Base-by-base conservation (phyloP, 192 early-diverging fungal genomes). In the Podila epigama region DNA sequence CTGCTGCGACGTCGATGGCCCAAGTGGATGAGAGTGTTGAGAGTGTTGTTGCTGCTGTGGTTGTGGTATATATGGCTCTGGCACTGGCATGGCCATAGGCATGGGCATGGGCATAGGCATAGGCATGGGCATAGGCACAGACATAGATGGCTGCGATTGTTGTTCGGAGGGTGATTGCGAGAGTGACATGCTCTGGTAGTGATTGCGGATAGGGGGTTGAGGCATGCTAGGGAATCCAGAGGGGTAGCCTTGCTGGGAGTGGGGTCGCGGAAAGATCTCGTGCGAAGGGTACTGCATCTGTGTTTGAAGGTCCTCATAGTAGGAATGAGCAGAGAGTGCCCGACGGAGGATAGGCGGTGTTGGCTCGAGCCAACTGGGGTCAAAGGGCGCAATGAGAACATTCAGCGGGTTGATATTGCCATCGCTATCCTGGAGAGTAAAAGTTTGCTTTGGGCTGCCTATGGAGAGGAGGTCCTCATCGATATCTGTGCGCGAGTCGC, bases 341-440 rank as follows among this genome's bases (percentile, higher is more conserved):
- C 73, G 65, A 2, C 48, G 39, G 16, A 77, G 29, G 15, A 68
- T 68, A 18, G 40, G 73, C 3, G 73, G 73, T 11, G 73, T 77
- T 12, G 73, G 66, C 42, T 77, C 58, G 18, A 77, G 64, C 66
- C 66, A 77, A 25, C 48, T 68, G 2, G 73, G 73, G 58, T 77
- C 64, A 15, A 77, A 77, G 0, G 73, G 73, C 6, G 73, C 73
- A n/a, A 60, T 64, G 7, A 77, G 40, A 11, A 63, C 13, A 25
- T 68, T 68, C 31, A 77, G 61, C 4, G 40, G 65, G 34, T 77
- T 77, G 39, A 77, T 68, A 32, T 64, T 77, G 22, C 73, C 73
- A 0, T 77, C 32, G 36, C 66, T 64, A 35, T 77, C 73, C 51
- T 77, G 73, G 15, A 59, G 34, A 16, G 66, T 77, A 27, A 77